phyloP scores from a whole-genome alignment of 305 asterid species.

The Caryopteris hybrid region DNA sequence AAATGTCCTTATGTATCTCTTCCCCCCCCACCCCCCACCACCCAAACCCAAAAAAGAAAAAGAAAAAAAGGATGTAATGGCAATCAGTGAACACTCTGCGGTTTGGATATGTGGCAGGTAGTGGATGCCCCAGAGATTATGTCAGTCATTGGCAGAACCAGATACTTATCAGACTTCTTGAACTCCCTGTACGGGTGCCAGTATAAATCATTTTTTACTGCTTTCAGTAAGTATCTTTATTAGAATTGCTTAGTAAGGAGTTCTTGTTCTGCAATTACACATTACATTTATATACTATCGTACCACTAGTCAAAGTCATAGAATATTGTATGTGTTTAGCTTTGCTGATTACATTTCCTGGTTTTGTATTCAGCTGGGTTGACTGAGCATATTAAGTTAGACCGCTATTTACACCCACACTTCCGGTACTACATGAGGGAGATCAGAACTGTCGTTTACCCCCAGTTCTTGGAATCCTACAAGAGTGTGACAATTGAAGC shows the following conservation, averaged over 20 bases:
- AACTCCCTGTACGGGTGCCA: conserved; percentile 82
- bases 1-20: too few relatives aligned
- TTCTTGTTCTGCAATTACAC: neutral
- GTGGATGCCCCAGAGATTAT: conserved; percentile 95
- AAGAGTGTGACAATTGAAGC: conserved; percentile 91
- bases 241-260: neutral
- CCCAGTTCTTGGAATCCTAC: conserved; percentile 91
- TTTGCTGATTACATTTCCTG: conserved; percentile 1
- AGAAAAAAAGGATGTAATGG: conserved; percentile 4
- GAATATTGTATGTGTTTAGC: too few relatives aligned
- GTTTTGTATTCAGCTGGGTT: conserved; percentile 62
- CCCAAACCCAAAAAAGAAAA: too few relatives aligned
- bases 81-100: neutral
- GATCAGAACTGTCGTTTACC: conserved; percentile 72
- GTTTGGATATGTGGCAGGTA: conserved; percentile 51
- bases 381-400: conserved; percentile 76
- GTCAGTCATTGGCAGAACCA: conserved; percentile 79
- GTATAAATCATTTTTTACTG: conserved; percentile 74
- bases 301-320: neutral
- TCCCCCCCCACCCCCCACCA: too few relatives aligned
- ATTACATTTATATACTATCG: neutral
- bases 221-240: conserved; percentile 56
- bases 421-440: conserved; percentile 94
- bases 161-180: conserved; percentile 63
- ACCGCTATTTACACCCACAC: conserved; percentile 80